These are phyloP conservation scores for Aspergillus novofumigatus DNA, from an alignment of 2,329 filamentous ascomycete species.

Conservation along the genomic window DNA sequence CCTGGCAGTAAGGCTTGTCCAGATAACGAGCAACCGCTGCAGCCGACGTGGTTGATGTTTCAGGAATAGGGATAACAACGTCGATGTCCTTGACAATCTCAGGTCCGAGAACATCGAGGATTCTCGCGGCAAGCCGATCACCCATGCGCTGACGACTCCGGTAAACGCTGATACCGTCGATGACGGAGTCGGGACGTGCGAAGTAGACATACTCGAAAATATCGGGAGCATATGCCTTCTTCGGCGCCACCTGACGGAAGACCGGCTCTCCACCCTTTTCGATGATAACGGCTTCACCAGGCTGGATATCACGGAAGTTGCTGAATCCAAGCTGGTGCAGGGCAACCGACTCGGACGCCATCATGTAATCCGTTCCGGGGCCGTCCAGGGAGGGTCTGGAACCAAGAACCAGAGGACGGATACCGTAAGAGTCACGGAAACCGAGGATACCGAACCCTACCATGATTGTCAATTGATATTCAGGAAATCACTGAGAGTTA, in stretches of 20 bases:
- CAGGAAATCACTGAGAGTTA: background rate
- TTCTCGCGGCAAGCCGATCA: constrained; percentile 68
- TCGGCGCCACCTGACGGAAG: constrained; percentile 69
- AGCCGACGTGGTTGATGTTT: constrained; percentile 79
- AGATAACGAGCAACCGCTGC: constrained; percentile 70
- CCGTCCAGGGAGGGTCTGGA: constrained; percentile 64
- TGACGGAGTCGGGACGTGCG: constrained; percentile 72
- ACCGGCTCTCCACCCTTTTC: constrained; percentile 70
- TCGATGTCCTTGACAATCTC: constrained; percentile 73
- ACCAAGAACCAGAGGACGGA: constrained; percentile 76
- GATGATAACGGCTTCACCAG: constrained; percentile 82
- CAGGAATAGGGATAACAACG: constrained; percentile 73
- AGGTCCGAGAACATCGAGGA: constrained; percentile 63
- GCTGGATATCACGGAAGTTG: constrained; percentile 71
- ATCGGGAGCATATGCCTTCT: constrained; percentile 72
- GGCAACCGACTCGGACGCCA: constrained; percentile 85
- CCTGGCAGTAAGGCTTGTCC: constrained; percentile 72
- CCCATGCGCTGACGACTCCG: constrained; percentile 85
- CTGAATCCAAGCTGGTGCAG: constrained; percentile 75
- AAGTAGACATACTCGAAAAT: constrained; percentile 90
- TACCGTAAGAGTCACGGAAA: constrained; percentile 75
- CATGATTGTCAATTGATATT: constrained; percentile 13
- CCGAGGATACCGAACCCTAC: constrained; percentile 71
- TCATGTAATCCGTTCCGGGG: constrained; percentile 75
- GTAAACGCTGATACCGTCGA: constrained; percentile 85